These are phyloP conservation scores for Salix udensis DNA, from an alignment of 345 rosid species.

Conservation along the genomic window DNA sequence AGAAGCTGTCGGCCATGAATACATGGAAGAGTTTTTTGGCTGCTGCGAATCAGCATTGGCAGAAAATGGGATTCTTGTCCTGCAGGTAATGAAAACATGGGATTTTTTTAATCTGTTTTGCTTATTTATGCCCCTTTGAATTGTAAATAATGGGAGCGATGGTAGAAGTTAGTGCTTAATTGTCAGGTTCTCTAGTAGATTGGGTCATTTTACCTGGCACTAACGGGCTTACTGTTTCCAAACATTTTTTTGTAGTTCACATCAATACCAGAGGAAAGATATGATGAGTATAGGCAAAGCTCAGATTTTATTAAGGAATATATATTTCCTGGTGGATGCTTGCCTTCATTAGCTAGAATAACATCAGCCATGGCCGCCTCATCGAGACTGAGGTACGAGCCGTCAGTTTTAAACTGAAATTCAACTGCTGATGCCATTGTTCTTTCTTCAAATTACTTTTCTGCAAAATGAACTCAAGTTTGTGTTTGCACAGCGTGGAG, in stretches of 20 bases:
- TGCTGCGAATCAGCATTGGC: conserved; percentile 73
- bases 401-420: not conserved
- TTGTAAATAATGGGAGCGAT: too few species aligned
- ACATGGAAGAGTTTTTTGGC: conserved; percentile 73
- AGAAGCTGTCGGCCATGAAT: conserved; percentile 92
- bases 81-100: conserved; percentile 50
- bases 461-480: not conserved
- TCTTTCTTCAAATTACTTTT: not conserved
- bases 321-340: conserved; percentile 85
- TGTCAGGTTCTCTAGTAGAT: too few species aligned
- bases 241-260: conserved; percentile 44
- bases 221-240: not conserved
- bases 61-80: conserved; percentile 66
- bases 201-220: not conserved
- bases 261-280: conserved; percentile 80
- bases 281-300: conserved; percentile 70
- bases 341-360: conserved; percentile 74
- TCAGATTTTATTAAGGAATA: conserved; percentile 91
- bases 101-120: not conserved
- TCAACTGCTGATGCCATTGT: not conserved
- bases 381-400: conserved; percentile 67
- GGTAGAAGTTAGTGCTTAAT: too few species aligned
- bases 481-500: conserved; percentile 51
- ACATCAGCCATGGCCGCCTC: conserved; percentile 72
- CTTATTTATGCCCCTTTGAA: too few species aligned